Evolutionary conservation across 768 basidiomycete species (phyloP), one percentile per base, ranked within the genome.

Genomic region (Tricholoma terreum): DNA sequence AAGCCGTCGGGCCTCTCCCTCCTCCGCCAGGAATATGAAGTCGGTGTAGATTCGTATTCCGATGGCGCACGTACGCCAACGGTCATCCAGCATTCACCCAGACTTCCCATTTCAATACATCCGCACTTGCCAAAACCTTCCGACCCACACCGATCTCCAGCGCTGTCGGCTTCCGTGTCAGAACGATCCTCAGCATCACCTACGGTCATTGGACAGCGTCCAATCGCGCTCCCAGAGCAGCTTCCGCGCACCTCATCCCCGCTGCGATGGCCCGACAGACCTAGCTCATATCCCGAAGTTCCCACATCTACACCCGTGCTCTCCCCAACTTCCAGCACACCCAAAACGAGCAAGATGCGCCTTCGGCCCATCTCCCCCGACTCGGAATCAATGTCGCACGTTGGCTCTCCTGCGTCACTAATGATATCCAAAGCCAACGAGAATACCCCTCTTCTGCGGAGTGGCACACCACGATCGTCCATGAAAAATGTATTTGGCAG

Each of bases 1-100:
- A 64, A 70, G 55, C 74, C 70, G 2, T 79, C 78, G 3, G 77
- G 77, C 2, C 63, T 78, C 14, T 71, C 74, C 2, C 69, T 77
- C 12, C 67, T 77, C 33, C 72, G 74, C 22, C 69, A 62, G 38
- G 59, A 61, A 45, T 56, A 58, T 33, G 60, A 64, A 38, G 31
- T 50, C 17, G 43, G 34, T 14, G 22, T 46, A 12, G 45, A 36
- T 19, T 55, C 59, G 21, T 49, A 31, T 31, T 58, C 56, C 24
- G 57, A 61, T 30, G 63, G 60, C 12, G 55, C 60, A 14, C 58
- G 52, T 19, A 64, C 63, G 15, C 59, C 64, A 10, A 63, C 56
- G 12, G 55, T 51, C 10, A 14, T 31, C 36, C 52, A 5, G 33
- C 59, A 8, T 21, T 57, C 21, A 17, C 27, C n/a, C 7, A 10